Percentiles rank a stretch among this genome's conserved stretches.
Conservation (phyloP, 805 yeast genomes). For the Alloascoidea hylecoeti region DNA sequence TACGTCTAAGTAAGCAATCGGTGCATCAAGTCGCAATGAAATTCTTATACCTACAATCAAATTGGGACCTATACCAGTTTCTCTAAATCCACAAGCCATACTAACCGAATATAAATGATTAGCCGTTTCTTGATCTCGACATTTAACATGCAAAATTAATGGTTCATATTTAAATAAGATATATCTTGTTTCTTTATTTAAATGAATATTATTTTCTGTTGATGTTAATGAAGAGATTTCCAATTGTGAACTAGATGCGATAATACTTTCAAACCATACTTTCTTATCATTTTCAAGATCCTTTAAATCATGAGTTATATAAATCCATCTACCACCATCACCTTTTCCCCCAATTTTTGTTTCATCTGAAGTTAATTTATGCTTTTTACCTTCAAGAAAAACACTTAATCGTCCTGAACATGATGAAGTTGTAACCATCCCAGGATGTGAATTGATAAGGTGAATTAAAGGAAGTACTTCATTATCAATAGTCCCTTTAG, state of each 20-base stretch:
- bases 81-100: slow-evolving; percentile 78
- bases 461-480: slow-evolving; percentile 60
- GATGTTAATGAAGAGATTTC: background rate
- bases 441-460: slow-evolving; percentile 43
- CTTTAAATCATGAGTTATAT: slow-evolving; percentile 52
- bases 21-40: slow-evolving; percentile 54
- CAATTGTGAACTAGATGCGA: background rate
- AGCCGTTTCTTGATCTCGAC: slow-evolving; percentile 48
- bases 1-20: slow-evolving; percentile 48
- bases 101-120: slow-evolving; percentile 51
- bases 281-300: slow-evolving; percentile 17
- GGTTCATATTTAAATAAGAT: slow-evolving; percentile 77
- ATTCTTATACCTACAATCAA: slow-evolving; percentile 67
- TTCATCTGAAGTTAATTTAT: slow-evolving; percentile 7
- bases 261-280: slow-evolving; percentile 2
- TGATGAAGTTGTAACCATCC: slow-evolving; percentile 77
- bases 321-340: slow-evolving; percentile 73
- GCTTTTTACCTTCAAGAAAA: slow-evolving; percentile 60
- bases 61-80: slow-evolving; percentile 74
- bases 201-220: no score
- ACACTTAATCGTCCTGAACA: slow-evolving; percentile 84
- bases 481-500: slow-evolving; percentile 77
- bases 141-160: slow-evolving; percentile 70
- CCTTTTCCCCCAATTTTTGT: slow-evolving; percentile 69
- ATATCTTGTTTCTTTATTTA: slow-evolving; percentile 22